Conservation (phyloP, 2,329 filamentous ascomycete genomes). For the Coccinonectria pachysandricola region DNA sequence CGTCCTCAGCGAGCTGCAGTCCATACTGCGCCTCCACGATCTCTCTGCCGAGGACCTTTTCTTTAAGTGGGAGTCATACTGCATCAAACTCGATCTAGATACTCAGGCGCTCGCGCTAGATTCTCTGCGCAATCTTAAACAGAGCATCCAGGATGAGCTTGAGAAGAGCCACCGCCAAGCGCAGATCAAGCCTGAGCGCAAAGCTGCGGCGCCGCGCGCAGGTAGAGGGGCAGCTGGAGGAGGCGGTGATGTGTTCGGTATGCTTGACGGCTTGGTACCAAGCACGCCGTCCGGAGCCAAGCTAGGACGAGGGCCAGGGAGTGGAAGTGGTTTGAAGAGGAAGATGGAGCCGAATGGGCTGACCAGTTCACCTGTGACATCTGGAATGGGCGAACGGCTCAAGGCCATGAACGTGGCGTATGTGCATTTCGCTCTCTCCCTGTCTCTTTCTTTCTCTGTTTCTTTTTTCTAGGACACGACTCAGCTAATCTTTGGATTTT, state of each 20-base stretch:
- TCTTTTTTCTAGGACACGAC: not conserved
- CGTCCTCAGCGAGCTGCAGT: slow-evolving; percentile 69
- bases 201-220: slow-evolving; percentile 52
- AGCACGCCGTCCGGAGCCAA: slow-evolving; percentile 43
- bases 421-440: too few species aligned
- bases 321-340: slow-evolving; percentile 22
- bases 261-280: slow-evolving; percentile 64
- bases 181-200: slow-evolving; percentile 53
- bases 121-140: slow-evolving; percentile 69
- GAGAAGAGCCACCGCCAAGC: slow-evolving; percentile 63
- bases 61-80: slow-evolving; percentile 99
- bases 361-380: too few species aligned
- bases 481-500: too few species aligned
- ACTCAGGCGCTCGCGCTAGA: slow-evolving; percentile 59
- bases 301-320: slow-evolving; percentile 27
- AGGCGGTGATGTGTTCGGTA: slow-evolving; percentile 67
- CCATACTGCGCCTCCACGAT: slow-evolving; percentile 75
- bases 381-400: slow-evolving; percentile 24
- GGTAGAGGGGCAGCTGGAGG: slow-evolving; percentile 39
- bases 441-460: slow-evolving; percentile 13
- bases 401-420: slow-evolving; percentile 22
- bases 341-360: too few species aligned
- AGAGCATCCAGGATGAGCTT: slow-evolving; percentile 72
- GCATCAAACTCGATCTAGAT: slow-evolving; percentile 82
- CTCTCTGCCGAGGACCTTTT: slow-evolving; percentile 79